phyloP scores from a whole-genome alignment of 768 basidiomycete species.

The Hemileccinum rubropunctum region DNA sequence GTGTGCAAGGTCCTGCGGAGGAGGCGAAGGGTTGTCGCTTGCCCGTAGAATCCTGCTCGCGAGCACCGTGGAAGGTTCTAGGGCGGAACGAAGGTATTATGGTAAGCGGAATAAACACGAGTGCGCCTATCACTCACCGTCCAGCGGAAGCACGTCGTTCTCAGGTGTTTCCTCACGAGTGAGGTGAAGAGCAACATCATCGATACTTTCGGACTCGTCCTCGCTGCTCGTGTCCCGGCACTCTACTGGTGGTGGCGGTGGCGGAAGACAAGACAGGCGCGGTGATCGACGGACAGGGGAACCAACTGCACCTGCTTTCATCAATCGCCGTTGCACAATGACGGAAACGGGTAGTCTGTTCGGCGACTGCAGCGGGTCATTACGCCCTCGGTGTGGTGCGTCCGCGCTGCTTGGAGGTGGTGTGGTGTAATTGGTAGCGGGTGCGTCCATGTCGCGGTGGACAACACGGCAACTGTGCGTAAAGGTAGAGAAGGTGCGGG shows the following conservation, averaged over 20 bases:
- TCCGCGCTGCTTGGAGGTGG: slow-evolving; percentile 37
- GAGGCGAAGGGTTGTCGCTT: slow-evolving; percentile 75
- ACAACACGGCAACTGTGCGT: not conserved
- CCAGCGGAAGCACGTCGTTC: slow-evolving; percentile 41
- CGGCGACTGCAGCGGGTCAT: slow-evolving; percentile 52
- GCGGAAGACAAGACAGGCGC: slow-evolving; percentile 43
- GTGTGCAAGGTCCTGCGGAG: slow-evolving; percentile 34
- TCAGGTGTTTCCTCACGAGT: slow-evolving; percentile 50
- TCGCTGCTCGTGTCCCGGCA: slow-evolving; percentile 23
- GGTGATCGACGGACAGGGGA: slow-evolving; percentile 49
- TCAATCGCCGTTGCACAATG: slow-evolving; percentile 28
- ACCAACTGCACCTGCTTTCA: slow-evolving; percentile 24
- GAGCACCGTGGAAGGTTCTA: slow-evolving; percentile 67
- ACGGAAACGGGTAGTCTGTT: slow-evolving; percentile 45
- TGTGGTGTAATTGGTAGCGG: slow-evolving; percentile 25
- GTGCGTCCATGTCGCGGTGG: slow-evolving; percentile 17
- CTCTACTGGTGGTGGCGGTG: slow-evolving; percentile 21
- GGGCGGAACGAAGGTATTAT: slow-evolving; percentile 2
- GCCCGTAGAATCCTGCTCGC: slow-evolving; percentile 67
- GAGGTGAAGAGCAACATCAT: slow-evolving; percentile 22
- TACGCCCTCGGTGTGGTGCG: slow-evolving; percentile 44
- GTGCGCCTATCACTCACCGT: slow-evolving; percentile 34
- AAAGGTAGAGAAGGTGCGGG: not conserved
- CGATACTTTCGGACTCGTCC: slow-evolving; percentile 30
- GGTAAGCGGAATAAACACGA: slow-evolving; percentile 4